Base-by-base conservation (phyloP, 306 rosid genomes). In the Quercus bicolor region DNA sequence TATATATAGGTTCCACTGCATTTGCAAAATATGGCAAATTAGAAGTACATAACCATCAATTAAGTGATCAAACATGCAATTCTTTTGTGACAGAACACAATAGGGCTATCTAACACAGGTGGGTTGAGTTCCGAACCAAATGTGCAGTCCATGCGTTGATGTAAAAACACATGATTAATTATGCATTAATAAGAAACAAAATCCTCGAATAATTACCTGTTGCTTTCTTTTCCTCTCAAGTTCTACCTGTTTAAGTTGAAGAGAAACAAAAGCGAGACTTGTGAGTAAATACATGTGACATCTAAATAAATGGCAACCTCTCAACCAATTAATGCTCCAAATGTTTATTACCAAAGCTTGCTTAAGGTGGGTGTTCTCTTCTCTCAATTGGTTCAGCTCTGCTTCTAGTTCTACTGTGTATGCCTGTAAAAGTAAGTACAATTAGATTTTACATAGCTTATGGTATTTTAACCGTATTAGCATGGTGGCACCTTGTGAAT, bases 361-460 rank as follows among this genome's bases (percentile, higher is more conserved):
- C 80, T 88, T 92, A 19, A 94, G 95, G 64, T 88, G 87, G 34
- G 87, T 33, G 64, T 94, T 94, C 68, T 92, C 95, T 51, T 91
- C 93, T 77, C 82, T 86, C 56, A 94, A 61, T 43, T 89, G 95
- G 87, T 91, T 92, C 73, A 92, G 79, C 78, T 92, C 98, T 43
- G 94, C 95, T 90, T 94, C 97, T 57, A 94, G 75, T 68, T 94
- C 98, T 68, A 92, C 94, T 1, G 97, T 94, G 75, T 94, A 94
- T 14, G 98, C 98, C 98, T 94, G 85, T 56, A 56, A 48, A 16
- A 62, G 6, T 15, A 59, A 21, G 5, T 4, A 3, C 15, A 74
- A 31, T n/a, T 6, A 34, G 56, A 37, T 31, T 43, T 9, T 33
- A 33, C 15, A 66, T 62, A 26, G 29, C 9, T 31, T 2, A 66